A percentile compares a stretch with the other conserved stretches of the same genome.
These are phyloP conservation scores for Nannizzia gypsea DNA, from an alignment of 2,329 filamentous ascomycete species.

Conservation along the genomic window DNA sequence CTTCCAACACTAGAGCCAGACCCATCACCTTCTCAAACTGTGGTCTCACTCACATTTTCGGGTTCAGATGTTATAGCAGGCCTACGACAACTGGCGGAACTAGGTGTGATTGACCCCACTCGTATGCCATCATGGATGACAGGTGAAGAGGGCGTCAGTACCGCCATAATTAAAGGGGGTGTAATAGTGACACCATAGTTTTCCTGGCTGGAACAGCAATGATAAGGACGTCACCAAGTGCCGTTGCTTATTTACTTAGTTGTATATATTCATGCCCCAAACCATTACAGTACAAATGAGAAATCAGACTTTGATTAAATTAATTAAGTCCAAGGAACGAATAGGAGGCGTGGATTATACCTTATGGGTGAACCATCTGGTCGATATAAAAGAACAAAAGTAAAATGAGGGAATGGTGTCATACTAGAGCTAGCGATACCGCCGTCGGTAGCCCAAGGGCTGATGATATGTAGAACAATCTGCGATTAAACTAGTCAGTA, in stretches of 20 bases:
- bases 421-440: slow-evolving; percentile 14
- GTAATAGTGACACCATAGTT: slow-evolving; percentile 12
- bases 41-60: slow-evolving; percentile 50
- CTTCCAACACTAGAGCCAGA: slow-evolving; percentile 21
- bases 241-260: too few relatives aligned
- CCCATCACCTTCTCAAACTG: slow-evolving; percentile 16
- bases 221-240: not conserved
- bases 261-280: too few relatives aligned
- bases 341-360: not conserved
- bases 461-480: slow-evolving; percentile 35
- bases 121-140: slow-evolving; percentile 86
- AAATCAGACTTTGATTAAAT: not conserved
- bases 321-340: not conserved
- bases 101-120: slow-evolving; percentile 58
- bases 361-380: not conserved
- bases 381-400: not conserved
- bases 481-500: slow-evolving; percentile 10
- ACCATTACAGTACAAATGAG: not conserved
- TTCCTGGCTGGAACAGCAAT: not conserved
- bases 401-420: not conserved
- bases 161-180: slow-evolving; percentile 56
- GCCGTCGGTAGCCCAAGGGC: slow-evolving; percentile 24
- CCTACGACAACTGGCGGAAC: slow-evolving; percentile 63
- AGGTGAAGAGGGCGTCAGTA: slow-evolving; percentile 69
- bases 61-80: slow-evolving; percentile 73